phyloP scores from a whole-genome alignment of 176 grass and related monocot species.

The Zoysia pacifica region DNA sequence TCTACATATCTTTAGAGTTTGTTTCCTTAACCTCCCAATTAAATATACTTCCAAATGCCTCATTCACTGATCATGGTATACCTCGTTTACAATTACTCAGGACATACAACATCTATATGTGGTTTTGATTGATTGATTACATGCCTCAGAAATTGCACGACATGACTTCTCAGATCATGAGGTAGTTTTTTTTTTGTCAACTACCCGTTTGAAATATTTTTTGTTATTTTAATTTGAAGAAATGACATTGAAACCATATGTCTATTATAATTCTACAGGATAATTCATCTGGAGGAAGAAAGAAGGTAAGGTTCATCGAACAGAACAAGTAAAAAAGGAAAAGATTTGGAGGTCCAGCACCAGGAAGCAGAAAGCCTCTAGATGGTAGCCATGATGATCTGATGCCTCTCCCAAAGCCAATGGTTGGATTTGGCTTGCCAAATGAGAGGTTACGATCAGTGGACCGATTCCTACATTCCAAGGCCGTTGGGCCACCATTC shows the following conservation, averaged over 20 bases:
- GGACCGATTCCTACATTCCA: slow-evolving; percentile 44
- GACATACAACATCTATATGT: slow-evolving; percentile 54
- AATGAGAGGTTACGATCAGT: slow-evolving; percentile 35
- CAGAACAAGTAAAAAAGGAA: slow-evolving; percentile 42
- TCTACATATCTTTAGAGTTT: not conserved
- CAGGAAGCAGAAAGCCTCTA: slow-evolving; percentile 8
- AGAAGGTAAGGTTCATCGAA: slow-evolving; percentile 4
- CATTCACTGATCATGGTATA: slow-evolving; percentile 18
- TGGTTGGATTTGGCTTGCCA: slow-evolving; percentile 71
- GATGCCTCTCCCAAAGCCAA: slow-evolving; percentile 61
- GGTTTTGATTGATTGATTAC: slow-evolving; percentile 69
- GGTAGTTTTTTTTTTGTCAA: slow-evolving; percentile 43
- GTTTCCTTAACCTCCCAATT: not conserved
- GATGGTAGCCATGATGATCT: slow-evolving; percentile 33
- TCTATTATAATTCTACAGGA: slow-evolving; percentile 35
- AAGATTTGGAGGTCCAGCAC: slow-evolving; percentile 21
- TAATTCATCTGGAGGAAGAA: slow-evolving; percentile 39
- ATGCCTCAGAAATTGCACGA: slow-evolving; percentile 56
- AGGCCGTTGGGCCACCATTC: slow-evolving; percentile 65
- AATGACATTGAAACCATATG: slow-evolving; percentile 25
- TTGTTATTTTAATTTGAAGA: slow-evolving; percentile 1
- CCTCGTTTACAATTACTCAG: slow-evolving; percentile 42
- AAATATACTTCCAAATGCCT: not conserved
- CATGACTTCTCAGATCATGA: slow-evolving; percentile 43
- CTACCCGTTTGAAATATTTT: not conserved